Evolutionary conservation across 495 filamentous ascomycete genomes (phyloP), one percentile per base, ranked within the genome.

Genomic region (Friedmanniomyces simplex): DNA sequence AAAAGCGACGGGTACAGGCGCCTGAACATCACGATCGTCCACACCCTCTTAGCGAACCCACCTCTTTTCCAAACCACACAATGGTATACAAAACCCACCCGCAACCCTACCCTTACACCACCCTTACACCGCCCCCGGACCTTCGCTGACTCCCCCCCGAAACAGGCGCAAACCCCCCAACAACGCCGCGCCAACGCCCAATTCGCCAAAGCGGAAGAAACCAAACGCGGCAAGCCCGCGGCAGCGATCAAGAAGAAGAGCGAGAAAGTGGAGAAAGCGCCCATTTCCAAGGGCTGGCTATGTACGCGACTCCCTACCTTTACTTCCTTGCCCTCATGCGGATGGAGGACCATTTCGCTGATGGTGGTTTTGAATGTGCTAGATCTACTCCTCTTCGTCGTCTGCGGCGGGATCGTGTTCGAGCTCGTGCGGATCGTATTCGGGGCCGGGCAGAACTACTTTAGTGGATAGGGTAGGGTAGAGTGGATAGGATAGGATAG

Each of bases 161-260:
- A 30, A 57, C 63, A 98, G 91, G 86, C 86, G 26, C 93, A 98
- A 85, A 98, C 93, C 59, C 91, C 89, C 28, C 82, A 90, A 70
- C 94, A 97, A 76, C 86, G 91, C 62, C 82, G 81, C 66, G 86
- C 87, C 37, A 97, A 97, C 74, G 83, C 84, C 57, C 84, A 84
- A 63, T 98, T 86, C 71, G 84, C 82, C 39, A 86, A 87, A 68
- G 77, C 82, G 37, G 83, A 96, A 70, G 83, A 85, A 58, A 77
- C 79, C 22, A 91, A 88, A 68, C 82, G 85, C 61, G 93, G 93
- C 61, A 96, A 93, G 74, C 82, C 85, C 21, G 80, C 85, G 59
- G 75, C 70, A 24, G 77, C 79, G 21, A 66, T 82, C 59, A 91
- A 90, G 77, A 81, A 84, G 69, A 79, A 78, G 64, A 36, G 13